These are phyloP conservation scores for Pseudonectria foliicola DNA, from an alignment of 2,329 filamentous ascomycete species.

Conservation along the genomic window DNA sequence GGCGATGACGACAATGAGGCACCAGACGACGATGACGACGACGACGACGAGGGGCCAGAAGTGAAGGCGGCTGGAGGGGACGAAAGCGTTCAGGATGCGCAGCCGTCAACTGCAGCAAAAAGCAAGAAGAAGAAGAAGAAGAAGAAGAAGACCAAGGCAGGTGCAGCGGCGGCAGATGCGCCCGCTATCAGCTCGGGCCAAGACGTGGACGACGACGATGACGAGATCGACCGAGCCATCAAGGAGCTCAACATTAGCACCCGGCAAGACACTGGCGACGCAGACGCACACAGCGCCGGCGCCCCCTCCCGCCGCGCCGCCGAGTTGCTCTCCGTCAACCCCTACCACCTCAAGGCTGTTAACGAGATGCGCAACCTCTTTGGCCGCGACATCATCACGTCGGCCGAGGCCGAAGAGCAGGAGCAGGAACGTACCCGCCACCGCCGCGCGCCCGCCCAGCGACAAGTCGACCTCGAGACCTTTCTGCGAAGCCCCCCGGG, in stretches of 20 bases:
- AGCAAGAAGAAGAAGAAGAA: slow-evolving; percentile 34
- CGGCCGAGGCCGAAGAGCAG: slow-evolving; percentile 40
- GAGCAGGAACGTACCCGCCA: slow-evolving; percentile 34
- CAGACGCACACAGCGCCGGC: slow-evolving; percentile 2
- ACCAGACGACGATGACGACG: slow-evolving; percentile 28
- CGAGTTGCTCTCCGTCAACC: slow-evolving; percentile 44
- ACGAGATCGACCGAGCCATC: slow-evolving; percentile 51
- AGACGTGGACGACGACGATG: slow-evolving; percentile 25
- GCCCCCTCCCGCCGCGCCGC: slow-evolving; percentile 24
- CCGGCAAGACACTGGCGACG: slow-evolving; percentile 2
- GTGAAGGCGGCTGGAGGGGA: slow-evolving; percentile 16
- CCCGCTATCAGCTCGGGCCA: too few species aligned
- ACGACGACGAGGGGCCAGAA: slow-evolving; percentile 25
- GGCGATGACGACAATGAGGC: slow-evolving; percentile 35
- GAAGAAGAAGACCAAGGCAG: slow-evolving; percentile 28
- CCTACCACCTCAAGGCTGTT: slow-evolving; percentile 70
- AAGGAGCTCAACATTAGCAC: slow-evolving; percentile 38
- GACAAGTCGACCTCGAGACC: slow-evolving; percentile 51
- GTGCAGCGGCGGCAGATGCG: slow-evolving; percentile 10
- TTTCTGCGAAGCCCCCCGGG: slow-evolving; percentile 49
- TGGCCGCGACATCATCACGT: slow-evolving; percentile 51
- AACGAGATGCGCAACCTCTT: slow-evolving; percentile 78
- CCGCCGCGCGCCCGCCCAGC: slow-evolving; percentile 29
- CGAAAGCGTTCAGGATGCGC: slow-evolving; percentile 29
- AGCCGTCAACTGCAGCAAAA: slow-evolving; percentile 19